phyloP scores from a whole-genome alignment of 768 basidiomycete species.

The Trichaptum fuscoviolaceum region DNA sequence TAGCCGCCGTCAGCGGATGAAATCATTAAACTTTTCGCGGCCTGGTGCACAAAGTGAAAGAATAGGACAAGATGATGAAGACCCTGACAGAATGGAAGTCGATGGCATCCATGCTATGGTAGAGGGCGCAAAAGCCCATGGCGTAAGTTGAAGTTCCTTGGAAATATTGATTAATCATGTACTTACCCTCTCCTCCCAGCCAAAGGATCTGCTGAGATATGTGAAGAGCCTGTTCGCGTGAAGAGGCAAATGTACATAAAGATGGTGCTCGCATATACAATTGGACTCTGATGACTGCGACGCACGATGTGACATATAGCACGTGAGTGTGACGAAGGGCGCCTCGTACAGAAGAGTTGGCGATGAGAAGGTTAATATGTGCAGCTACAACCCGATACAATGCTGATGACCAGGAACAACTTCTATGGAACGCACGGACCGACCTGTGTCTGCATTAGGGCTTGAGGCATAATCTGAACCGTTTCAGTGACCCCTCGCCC shows the following conservation, averaged over 20 bases:
- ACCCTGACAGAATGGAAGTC: slow-evolving; percentile 25
- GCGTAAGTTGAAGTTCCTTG: slow-evolving; percentile 42
- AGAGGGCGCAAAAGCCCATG: slow-evolving; percentile 65
- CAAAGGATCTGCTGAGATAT: slow-evolving; percentile 65
- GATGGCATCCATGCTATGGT: slow-evolving; percentile 69
- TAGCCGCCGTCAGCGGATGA: slow-evolving; percentile 47
- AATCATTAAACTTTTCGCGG: slow-evolving; percentile 20
- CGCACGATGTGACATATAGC: too few relatives aligned
- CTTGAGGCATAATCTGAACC: too few relatives aligned
- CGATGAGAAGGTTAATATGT: too few relatives aligned
- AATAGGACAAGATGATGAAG: slow-evolving; percentile 28
- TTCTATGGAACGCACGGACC: too few relatives aligned
- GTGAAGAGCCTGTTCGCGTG: slow-evolving; percentile 62
- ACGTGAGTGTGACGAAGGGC: too few relatives aligned
- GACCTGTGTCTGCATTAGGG: too few relatives aligned
- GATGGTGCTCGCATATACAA: too few relatives aligned
- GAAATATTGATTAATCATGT: slow-evolving; percentile 10
- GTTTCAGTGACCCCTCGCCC: too few relatives aligned
- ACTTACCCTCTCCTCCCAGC: slow-evolving; percentile 35
- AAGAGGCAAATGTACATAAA: slow-evolving; percentile 19
- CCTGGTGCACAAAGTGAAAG: slow-evolving; percentile 15
- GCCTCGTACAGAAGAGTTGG: too few relatives aligned
- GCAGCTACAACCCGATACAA: too few relatives aligned
- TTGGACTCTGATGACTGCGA: too few relatives aligned
- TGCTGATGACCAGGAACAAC: too few relatives aligned